These are phyloP conservation scores for Elongisporangium senticosum DNA, from an alignment of 352 stramenopile species.

Conservation along the genomic window DNA sequence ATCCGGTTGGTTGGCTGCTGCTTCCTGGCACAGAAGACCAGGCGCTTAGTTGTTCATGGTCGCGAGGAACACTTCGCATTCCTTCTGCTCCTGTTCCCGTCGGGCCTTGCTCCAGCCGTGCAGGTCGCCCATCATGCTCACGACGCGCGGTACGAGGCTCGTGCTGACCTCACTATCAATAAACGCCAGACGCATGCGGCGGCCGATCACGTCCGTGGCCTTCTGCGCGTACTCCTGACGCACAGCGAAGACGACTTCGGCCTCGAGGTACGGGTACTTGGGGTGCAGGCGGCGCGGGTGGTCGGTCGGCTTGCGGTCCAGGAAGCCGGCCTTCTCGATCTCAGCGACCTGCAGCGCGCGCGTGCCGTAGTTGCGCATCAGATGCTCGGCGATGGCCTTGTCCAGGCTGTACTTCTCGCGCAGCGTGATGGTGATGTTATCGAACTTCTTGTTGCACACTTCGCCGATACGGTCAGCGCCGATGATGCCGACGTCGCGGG, in stretches of 20 bases:
- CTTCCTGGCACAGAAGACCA: slow-evolving; percentile 9
- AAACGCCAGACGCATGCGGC: slow-evolving; percentile 91
- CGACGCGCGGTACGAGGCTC: slow-evolving; percentile 77
- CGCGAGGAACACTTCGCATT: slow-evolving; percentile 71
- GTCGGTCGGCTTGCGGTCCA: slow-evolving; percentile 79
- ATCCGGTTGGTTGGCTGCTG: slow-evolving; percentile 4
- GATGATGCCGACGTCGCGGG: slow-evolving; percentile 78
- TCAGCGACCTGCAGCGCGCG: slow-evolving; percentile 93
- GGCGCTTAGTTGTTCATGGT: slow-evolving; percentile 83
- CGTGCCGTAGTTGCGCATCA: slow-evolving; percentile 96
- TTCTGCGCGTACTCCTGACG: slow-evolving; percentile 93
- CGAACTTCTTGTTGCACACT: slow-evolving; percentile 95
- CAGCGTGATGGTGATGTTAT: slow-evolving; percentile 92
- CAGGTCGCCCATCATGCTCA: slow-evolving; percentile 92
- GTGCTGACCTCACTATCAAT: slow-evolving; percentile 84
- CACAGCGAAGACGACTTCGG: slow-evolving; percentile 92
- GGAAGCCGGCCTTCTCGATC: slow-evolving; percentile 82
- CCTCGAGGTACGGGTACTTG: slow-evolving; percentile 95
- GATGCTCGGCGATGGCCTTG: slow-evolving; percentile 92
- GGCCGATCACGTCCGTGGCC: slow-evolving; percentile 89
- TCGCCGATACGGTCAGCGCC: slow-evolving; percentile 89
- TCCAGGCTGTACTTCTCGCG: slow-evolving; percentile 92
- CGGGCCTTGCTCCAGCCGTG: slow-evolving; percentile 81
- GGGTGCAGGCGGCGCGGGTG: slow-evolving; percentile 85
- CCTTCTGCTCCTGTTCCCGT: slow-evolving; percentile 63